These are phyloP conservation scores for Hypholoma fasciculare DNA, from an alignment of 768 basidiomycete genomes.

Conservation along the genomic window DNA sequence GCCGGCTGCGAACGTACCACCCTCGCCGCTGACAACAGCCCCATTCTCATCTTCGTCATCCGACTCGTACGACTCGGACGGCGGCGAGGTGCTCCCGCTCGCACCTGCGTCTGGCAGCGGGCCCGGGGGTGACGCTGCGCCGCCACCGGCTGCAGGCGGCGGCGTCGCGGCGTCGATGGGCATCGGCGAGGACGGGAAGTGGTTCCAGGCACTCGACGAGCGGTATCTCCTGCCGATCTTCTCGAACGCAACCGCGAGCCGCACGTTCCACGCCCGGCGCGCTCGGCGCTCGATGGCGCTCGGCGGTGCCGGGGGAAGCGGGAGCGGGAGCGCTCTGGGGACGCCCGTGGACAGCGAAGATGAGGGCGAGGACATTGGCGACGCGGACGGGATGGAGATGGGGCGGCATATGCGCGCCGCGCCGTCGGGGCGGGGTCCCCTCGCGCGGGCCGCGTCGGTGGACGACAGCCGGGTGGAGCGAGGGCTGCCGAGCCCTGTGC, in stretches of 20 bases:
- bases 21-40: constrained; percentile 21
- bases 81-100: constrained; percentile 77
- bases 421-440: constrained; percentile 7
- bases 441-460: constrained; percentile 16
- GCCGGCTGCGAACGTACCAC: constrained; percentile 9
- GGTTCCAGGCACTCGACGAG: constrained; percentile 96
- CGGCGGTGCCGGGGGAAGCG: not conserved
- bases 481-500: constrained; percentile 63
- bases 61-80: constrained; percentile 77
- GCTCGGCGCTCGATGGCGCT: constrained; percentile 49
- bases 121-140: not conserved
- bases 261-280: constrained; percentile 80
- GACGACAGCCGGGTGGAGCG: constrained; percentile 54
- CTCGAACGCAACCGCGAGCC: constrained; percentile 87
- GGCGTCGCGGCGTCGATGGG: constrained; percentile 15
- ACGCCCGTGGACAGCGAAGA: constrained; percentile 42
- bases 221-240: constrained; percentile 91
- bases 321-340: constrained; percentile 26
- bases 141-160: constrained; percentile 24
- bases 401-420: constrained; percentile 18
- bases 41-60: constrained; percentile 74
- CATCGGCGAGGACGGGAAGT: constrained; percentile 76
- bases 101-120: constrained; percentile 44
- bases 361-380: not conserved
- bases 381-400: constrained; percentile 42